A percentile compares a stretch with the other conserved stretches of the same genome.
Evolutionary conservation across 768 basidiomycete genomes (phyloP).

Genomic region (Kwoniella pini): DNA sequence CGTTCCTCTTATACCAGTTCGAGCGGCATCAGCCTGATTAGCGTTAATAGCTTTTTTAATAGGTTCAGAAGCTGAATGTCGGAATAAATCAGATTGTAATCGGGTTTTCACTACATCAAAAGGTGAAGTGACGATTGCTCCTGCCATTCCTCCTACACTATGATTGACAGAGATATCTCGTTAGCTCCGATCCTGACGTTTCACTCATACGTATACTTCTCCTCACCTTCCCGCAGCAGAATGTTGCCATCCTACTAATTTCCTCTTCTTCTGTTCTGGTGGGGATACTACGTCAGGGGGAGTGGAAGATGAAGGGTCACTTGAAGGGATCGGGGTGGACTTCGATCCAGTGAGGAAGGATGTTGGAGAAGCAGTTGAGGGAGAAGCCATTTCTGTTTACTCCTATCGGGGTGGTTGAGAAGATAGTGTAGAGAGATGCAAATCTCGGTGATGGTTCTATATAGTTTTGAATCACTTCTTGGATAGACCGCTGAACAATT

Average conservation of each 20-base stretch:
- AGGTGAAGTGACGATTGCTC: slow-evolving; percentile 92
- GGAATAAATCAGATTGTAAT: slow-evolving; percentile 84
- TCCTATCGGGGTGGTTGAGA: too few species aligned
- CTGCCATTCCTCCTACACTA: slow-evolving; percentile 95
- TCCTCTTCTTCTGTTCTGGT: slow-evolving; percentile 24
- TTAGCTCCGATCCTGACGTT: not conserved
- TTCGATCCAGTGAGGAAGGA: not conserved
- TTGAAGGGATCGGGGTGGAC: slow-evolving; percentile 10
- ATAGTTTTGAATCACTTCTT: too few species aligned
- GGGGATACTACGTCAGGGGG: slow-evolving; percentile 36
- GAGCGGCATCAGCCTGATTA: slow-evolving; percentile 36
- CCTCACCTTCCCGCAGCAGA: slow-evolving; percentile 43
- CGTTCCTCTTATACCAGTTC: slow-evolving; percentile 60
- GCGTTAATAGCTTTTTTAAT: slow-evolving; percentile 51
- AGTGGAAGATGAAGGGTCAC: slow-evolving; percentile 25
- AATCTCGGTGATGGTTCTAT: too few species aligned
- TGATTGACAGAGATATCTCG: not conserved
- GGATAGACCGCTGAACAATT: too few species aligned
- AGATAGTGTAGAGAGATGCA: too few species aligned
- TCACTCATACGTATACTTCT: not conserved
- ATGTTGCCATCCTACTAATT: slow-evolving; percentile 47
- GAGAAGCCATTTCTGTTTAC: slow-evolving; percentile 9
- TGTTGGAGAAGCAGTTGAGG: slow-evolving; percentile 2
- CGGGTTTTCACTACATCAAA: slow-evolving; percentile 99
- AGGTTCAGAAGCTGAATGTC: slow-evolving; percentile 26